Evolutionary conservation across 164 flowering plant species (phyloP), one percentile per base, ranked within the genome.

Genomic region (Liquidambar formosana): DNA sequence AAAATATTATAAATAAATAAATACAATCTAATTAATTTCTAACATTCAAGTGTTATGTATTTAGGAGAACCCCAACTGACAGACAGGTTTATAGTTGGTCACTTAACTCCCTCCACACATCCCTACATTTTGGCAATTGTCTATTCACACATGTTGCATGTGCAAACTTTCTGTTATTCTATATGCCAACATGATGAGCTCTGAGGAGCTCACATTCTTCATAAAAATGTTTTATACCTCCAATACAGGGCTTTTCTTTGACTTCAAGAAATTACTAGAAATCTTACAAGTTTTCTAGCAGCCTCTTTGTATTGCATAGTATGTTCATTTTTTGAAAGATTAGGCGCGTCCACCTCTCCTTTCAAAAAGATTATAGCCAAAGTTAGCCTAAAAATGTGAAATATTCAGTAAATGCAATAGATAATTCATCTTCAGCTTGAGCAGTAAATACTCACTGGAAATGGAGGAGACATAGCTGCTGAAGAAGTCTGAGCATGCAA

Each of bases 401-500:
- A 58, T 18, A 15, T 15, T 8, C 23, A 16, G 28, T 22, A 8
- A 58, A 26, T 3, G 43, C 43, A n/a, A n/a, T n/a, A n/a, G 27
- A 41, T 10, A 62, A 43, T 13, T 21, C 28, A 6, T 13, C 10
- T 23, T 13, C 2, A 25, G 28, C 15, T 54, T 59, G 64, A 2
- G 62, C 11, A 61, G 0, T 41, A 27, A 22, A 54, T 44, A 71
- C 78, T 71, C 73, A 79, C 77, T 21, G 70, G 64, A 22, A 47
- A 6, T 46, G 71, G 64, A 64, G 68, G 58, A 63, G 69, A 70
- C 43, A 64, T 46, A 62, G 54, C 69, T 49, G 70, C 73, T 44
- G 74, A 38, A 63, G 71, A 65, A 71, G 72, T 76, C 53, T 69
- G 76, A 41, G 43, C 27, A 56, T 25, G 60, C 27, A 70, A 13